Conservation (phyloP, 495 filamentous ascomycete species). For the Acidomyces sp. region DNA sequence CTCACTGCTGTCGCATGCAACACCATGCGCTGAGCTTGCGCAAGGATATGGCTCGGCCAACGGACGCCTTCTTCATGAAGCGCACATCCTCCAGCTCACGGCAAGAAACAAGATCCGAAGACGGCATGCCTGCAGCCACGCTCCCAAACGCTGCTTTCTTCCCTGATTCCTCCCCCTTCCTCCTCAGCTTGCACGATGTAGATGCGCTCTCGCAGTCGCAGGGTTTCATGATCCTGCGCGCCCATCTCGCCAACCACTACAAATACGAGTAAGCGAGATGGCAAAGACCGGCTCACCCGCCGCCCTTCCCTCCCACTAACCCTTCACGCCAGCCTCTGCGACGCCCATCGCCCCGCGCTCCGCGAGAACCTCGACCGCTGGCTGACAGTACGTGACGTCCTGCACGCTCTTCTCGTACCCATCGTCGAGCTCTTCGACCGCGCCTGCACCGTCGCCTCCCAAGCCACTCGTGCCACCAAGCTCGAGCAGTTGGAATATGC, state of each 20-base stretch:
- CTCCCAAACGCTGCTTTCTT: background rate
- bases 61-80: too few relatives aligned
- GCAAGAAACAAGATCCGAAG: too few relatives aligned
- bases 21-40: too few relatives aligned
- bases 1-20: too few relatives aligned
- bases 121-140: background rate
- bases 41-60: too few relatives aligned
- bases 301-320: background rate
- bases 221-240: slow-evolving; percentile 15
- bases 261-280: slow-evolving; percentile 9
- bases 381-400: slow-evolving; percentile 48
- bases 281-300: background rate
- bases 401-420: slow-evolving; percentile 46
- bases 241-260: slow-evolving; percentile 15
- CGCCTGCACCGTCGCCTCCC: slow-evolving; percentile 37
- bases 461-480: slow-evolving; percentile 34
- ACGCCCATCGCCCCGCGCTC: slow-evolving; percentile 3
- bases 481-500: slow-evolving; percentile 45
- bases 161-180: slow-evolving; percentile 11
- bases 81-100: too few relatives aligned
- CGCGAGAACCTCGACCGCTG: slow-evolving; percentile 20
- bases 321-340: slow-evolving; percentile 7
- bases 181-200: slow-evolving; percentile 5
- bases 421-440: slow-evolving; percentile 44
- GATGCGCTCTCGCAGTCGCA: slow-evolving; percentile 8